Conservation (phyloP, 2,329 filamentous ascomycete species). For the Gliomastix tumulicola region DNA sequence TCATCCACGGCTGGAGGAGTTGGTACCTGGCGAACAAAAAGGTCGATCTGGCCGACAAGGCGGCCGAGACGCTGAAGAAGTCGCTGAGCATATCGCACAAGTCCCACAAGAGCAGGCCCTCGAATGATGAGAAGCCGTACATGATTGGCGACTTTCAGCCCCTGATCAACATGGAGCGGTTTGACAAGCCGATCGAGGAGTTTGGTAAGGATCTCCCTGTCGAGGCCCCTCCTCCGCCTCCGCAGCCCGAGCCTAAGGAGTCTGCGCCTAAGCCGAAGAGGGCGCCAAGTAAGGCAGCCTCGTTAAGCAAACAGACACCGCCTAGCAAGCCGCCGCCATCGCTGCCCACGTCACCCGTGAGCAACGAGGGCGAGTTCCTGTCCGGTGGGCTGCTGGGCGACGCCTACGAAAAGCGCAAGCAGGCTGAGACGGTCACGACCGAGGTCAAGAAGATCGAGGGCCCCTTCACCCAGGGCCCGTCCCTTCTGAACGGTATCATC, state of each 20-base stretch:
- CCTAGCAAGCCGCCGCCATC: no score
- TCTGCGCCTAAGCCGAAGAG: no score
- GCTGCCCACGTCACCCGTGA: no score
- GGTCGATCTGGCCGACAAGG: constrained; percentile 35
- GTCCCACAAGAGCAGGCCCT: constrained; percentile 20
- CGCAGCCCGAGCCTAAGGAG: background rate
- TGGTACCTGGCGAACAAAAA: constrained; percentile 81
- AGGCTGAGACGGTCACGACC: constrained; percentile 17
- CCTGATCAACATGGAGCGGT: constrained; percentile 54
- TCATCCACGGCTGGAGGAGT: constrained; percentile 77
- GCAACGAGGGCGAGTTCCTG: constrained; percentile 37
- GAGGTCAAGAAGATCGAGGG: constrained; percentile 21
- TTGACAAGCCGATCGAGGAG: constrained; percentile 45
- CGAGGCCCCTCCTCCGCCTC: no score
- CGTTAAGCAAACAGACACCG: background rate
- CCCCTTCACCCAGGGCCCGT: constrained; percentile 50
- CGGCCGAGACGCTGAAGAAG: constrained; percentile 14
- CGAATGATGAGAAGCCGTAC: constrained; percentile 44
- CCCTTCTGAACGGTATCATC: constrained; percentile 52
- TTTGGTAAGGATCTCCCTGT: constrained; percentile 35
- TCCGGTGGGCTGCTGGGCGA: constrained; percentile 44
- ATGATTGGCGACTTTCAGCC: constrained; percentile 63
- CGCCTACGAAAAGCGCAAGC: constrained; percentile 39
- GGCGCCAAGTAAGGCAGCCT: no score
- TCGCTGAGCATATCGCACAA: constrained; percentile 9